Conservation (phyloP, 768 basidiomycete species). For the Collybia sordida region DNA sequence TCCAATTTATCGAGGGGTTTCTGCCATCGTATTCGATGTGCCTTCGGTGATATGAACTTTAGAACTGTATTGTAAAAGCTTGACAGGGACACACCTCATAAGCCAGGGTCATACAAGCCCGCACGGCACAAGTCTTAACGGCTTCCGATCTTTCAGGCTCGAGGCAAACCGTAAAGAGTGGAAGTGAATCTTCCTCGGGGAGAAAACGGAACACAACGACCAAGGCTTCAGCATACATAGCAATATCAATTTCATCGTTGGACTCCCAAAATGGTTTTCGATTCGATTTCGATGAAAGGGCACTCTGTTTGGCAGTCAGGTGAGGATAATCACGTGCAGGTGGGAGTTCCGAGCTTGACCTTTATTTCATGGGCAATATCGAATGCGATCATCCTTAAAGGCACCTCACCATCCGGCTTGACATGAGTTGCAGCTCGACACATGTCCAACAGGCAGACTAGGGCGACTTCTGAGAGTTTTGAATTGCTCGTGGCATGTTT, state of each 20-base stretch:
- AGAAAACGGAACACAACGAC: conserved; percentile 72
- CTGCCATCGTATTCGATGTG: conserved; percentile 55
- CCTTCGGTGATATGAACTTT: conserved; percentile 32
- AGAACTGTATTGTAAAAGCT: neutral
- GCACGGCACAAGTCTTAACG: conserved; percentile 75
- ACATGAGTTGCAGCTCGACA: conserved; percentile 68
- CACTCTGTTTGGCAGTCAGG: conserved; percentile 17
- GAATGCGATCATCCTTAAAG: conserved; percentile 61
- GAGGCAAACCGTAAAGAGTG: conserved; percentile 62
- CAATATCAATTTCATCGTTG: conserved; percentile 71
- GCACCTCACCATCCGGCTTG: conserved; percentile 51
- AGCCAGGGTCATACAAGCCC: conserved; percentile 66
- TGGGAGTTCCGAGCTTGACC: conserved; percentile 34
- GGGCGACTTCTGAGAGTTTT: conserved; percentile 63
- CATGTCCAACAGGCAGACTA: conserved; percentile 75
- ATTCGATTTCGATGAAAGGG: conserved; percentile 30
- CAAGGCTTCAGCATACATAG: conserved; percentile 72
- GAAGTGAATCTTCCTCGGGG: conserved; percentile 57
- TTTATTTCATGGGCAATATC: conserved; percentile 83
- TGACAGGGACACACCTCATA: conserved; percentile 51
- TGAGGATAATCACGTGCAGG: neutral
- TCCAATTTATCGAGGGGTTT: conserved; percentile 49
- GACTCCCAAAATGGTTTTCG: conserved; percentile 73
- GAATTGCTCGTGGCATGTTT: conserved; percentile 55
- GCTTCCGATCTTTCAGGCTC: conserved; percentile 80